Conservation (phyloP, 2,329 filamentous ascomycete genomes). For the Aspergillus cejpii region DNA sequence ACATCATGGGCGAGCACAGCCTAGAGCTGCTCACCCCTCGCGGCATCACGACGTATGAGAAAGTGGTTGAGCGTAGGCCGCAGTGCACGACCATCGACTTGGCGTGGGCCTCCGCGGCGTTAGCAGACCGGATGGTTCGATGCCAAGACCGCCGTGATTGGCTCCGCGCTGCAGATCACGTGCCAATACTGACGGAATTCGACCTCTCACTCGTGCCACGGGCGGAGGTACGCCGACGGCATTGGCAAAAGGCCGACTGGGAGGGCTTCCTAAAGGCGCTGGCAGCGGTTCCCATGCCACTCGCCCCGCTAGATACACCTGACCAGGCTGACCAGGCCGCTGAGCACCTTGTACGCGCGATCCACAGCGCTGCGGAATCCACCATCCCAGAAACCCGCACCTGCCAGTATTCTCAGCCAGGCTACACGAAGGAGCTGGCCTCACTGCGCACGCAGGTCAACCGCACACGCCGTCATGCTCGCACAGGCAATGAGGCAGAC, state of each 20-base stretch:
- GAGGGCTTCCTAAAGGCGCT: background rate
- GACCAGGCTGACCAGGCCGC: background rate
- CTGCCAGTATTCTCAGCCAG: background rate
- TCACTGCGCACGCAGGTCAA: background rate
- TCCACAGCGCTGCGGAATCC: background rate
- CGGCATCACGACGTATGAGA: slow-evolving; percentile 4
- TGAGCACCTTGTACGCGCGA: background rate
- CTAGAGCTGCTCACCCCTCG: slow-evolving; percentile 2
- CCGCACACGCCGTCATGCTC: background rate
- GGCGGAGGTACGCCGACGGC: background rate
- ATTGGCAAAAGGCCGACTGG: slow-evolving; percentile 3
- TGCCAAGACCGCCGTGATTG: background rate
- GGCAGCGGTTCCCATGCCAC: background rate
- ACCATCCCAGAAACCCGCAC: background rate
- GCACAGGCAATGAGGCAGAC: background rate
- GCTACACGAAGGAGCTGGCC: background rate
- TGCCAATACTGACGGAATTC: slow-evolving; percentile 3
- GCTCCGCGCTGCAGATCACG: slow-evolving; percentile 2
- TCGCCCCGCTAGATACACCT: background rate
- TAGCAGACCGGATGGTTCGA: slow-evolving; percentile 1
- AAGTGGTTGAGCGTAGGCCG: background rate
- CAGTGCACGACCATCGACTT: slow-evolving; percentile 6
- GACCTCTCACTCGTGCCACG: background rate
- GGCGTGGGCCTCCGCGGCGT: background rate
- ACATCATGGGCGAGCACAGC: background rate